Percentiles rank a stretch among this genome's conserved stretches.
These are phyloP conservation scores for Cytospora piceicola DNA, from an alignment of 2,329 filamentous ascomycete species.

Conservation along the genomic window DNA sequence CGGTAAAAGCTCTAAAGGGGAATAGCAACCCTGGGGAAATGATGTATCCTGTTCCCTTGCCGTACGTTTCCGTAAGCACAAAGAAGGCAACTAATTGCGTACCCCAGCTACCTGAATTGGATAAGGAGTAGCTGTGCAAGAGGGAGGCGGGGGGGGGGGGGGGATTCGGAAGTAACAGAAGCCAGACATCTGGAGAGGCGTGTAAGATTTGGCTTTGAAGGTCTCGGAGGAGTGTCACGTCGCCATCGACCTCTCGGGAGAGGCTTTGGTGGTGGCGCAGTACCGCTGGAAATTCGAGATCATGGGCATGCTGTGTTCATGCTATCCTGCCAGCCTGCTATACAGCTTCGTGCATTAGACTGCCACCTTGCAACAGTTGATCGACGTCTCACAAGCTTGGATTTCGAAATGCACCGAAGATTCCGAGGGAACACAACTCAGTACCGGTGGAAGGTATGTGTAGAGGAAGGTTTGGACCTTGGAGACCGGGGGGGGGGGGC, in stretches of 20 bases:
- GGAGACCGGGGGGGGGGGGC: too few species aligned
- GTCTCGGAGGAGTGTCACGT: constrained; percentile 33
- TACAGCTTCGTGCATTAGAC: constrained; percentile 18
- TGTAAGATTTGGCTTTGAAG: constrained; percentile 16
- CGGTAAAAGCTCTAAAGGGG: not conserved
- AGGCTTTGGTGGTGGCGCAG: constrained; percentile 39
- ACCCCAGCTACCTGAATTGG: not conserved
- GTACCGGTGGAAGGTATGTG: too few species aligned
- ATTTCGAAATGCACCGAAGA: constrained; percentile 17
- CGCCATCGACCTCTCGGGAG: constrained; percentile 39
- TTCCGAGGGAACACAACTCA: too few species aligned
- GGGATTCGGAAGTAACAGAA: not conserved
- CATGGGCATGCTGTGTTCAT: constrained; percentile 31
- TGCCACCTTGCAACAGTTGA: constrained; percentile 10
- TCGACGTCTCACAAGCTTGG: constrained; percentile 20
- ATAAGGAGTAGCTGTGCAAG: not conserved
- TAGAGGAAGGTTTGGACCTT: too few species aligned
- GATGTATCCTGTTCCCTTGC: too few species aligned
- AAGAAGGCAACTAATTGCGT: not conserved
- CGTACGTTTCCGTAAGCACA: not conserved
- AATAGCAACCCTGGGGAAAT: too few species aligned
- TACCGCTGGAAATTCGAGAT: constrained; percentile 50
- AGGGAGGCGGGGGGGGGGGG: too few species aligned
- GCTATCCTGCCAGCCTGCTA: constrained; percentile 1
- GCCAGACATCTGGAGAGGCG: not conserved